A percentile compares a stretch with the other conserved stretches of the same genome.
These are phyloP conservation scores for Monilinia polystroma DNA, from an alignment of 2,329 filamentous ascomycete genomes.

Conservation along the genomic window DNA sequence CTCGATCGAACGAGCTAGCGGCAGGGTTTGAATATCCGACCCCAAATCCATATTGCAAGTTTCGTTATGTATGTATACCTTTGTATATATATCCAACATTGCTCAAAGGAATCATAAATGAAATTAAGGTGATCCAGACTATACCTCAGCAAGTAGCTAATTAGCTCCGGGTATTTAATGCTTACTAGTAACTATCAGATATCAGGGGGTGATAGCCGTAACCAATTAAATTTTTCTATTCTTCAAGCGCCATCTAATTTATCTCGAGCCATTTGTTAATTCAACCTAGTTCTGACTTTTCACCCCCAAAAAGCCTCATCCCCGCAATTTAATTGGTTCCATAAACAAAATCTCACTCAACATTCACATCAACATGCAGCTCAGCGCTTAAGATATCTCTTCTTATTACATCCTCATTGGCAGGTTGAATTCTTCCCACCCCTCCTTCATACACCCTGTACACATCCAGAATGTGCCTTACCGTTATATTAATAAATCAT, in stretches of 20 bases:
- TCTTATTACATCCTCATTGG: slow-evolving; percentile 7
- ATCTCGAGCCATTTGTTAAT: not conserved
- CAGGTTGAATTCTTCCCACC: not conserved
- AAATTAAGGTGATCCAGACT: too few relatives aligned
- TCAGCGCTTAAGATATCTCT: slow-evolving; percentile 13
- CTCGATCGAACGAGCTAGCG: too few relatives aligned
- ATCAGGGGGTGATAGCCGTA: not conserved
- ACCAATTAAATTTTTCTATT: slow-evolving; percentile 5
- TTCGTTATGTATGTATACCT: too few relatives aligned
- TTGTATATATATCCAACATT: not conserved
- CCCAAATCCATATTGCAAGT: not conserved
- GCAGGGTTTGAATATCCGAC: too few relatives aligned
- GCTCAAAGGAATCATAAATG: not conserved
- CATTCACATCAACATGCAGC: slow-evolving; percentile 11
- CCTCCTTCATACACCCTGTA: slow-evolving; percentile 2
- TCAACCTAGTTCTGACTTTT: not conserved
- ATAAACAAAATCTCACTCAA: not conserved
- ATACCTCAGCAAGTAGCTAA: not conserved
- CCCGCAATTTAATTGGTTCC: slow-evolving; percentile 15
- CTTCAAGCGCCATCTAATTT: not conserved
- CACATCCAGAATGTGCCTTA: slow-evolving; percentile 7
- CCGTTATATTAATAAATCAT: slow-evolving; percentile 23
- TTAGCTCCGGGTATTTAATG: slow-evolving; percentile 4
- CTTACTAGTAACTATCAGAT: not conserved
- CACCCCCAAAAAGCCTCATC: not conserved